phyloP scores from a whole-genome alignment of 2,329 filamentous ascomycete genomes.

The Trichoderma sp. region DNA sequence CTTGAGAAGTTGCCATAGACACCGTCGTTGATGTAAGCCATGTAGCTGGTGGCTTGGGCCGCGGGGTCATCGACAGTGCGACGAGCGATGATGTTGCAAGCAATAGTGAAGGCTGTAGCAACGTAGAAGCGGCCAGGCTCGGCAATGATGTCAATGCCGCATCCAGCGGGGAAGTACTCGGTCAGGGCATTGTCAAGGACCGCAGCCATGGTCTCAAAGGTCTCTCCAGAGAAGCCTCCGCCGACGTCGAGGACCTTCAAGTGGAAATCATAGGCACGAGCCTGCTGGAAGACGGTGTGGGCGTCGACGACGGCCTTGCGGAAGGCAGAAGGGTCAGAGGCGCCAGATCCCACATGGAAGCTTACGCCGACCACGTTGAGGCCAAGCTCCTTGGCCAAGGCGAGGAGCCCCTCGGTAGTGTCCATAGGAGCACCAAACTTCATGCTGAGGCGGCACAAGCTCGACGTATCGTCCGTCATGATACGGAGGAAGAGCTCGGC shows the following conservation, averaged over 20 bases:
- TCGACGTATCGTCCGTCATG: slow-evolving; percentile 92
- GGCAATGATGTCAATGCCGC: slow-evolving; percentile 80
- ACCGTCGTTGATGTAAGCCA: slow-evolving; percentile 97
- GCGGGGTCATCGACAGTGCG: slow-evolving; percentile 78
- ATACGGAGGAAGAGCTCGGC: slow-evolving; percentile 95
- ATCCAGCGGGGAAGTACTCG: slow-evolving; percentile 76
- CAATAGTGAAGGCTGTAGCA: slow-evolving; percentile 87
- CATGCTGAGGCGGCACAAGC: slow-evolving; percentile 90
- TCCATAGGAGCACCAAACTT: slow-evolving; percentile 96
- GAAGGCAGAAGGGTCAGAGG: slow-evolving; percentile 90
- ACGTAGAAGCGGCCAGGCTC: slow-evolving; percentile 98
- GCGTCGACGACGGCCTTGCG: slow-evolving; percentile 89
- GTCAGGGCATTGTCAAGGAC: slow-evolving; percentile 80
- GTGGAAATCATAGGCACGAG: slow-evolving; percentile 70
- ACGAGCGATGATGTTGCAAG: slow-evolving; percentile 93
- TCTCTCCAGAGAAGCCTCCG: slow-evolving; percentile 88
- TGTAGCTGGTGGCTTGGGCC: slow-evolving; percentile 72
- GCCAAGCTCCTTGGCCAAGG: slow-evolving; percentile 75
- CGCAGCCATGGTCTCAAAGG: slow-evolving; percentile 85
- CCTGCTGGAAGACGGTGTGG: slow-evolving; percentile 85
- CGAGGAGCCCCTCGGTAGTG: slow-evolving; percentile 73
- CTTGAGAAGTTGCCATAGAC: slow-evolving; percentile 98
- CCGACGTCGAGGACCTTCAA: slow-evolving; percentile 91
- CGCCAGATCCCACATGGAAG: slow-evolving; percentile 96
- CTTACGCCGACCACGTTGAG: slow-evolving; percentile 94